Evolutionary conservation across 2,329 filamentous ascomycete genomes (phyloP), one percentile per base, ranked within the genome.

Genomic region (Harringtonia aguacate): DNA sequence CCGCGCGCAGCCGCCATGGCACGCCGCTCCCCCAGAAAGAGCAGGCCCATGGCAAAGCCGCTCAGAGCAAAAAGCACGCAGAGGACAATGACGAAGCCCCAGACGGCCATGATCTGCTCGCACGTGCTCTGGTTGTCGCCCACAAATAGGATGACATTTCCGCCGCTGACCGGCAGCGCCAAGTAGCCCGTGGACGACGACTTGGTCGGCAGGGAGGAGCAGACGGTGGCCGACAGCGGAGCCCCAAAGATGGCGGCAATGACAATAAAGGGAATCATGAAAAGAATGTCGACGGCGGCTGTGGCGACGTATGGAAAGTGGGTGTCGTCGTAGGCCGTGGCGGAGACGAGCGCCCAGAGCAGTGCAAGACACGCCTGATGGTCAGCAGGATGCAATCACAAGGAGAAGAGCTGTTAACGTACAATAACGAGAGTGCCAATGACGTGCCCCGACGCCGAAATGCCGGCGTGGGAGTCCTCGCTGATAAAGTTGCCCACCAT

Each of bases 31-130:
- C 75, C 72, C 50, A 75, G 72, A 76, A 79, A 84, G 33, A 86
- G 66, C 52, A 77, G 77, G 44, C 68, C 61, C 27, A 70, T 73
- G 37, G 75, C 69, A 40, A 81, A 61, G 37, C 70, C 65, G 3
- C 78, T 81, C 47, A 85, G 72, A 48, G 76, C 71, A 55, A 85
- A 86, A 30, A 86, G 65, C 36, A 84, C 74, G 60, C 80, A 87
- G 40, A 94, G 73, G 5, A 80, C 80, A 61, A 95, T 89, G 60
- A 79, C 77, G 48, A 95, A 64, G 1, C 87, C 88, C 89, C 88
- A 95, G 52, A 92, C 77, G 15, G 84, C 77, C 72, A 94, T 94
- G 61, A 88, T 79, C 68, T 92, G 80, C 56, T 81, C 79, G 67
- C 89, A 95, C 44, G 84, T 84, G 17, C 73, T 61, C 59, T 70